phyloP scores from a whole-genome alignment of 305 asterid species.

The Fraxinus latifolia region DNA sequence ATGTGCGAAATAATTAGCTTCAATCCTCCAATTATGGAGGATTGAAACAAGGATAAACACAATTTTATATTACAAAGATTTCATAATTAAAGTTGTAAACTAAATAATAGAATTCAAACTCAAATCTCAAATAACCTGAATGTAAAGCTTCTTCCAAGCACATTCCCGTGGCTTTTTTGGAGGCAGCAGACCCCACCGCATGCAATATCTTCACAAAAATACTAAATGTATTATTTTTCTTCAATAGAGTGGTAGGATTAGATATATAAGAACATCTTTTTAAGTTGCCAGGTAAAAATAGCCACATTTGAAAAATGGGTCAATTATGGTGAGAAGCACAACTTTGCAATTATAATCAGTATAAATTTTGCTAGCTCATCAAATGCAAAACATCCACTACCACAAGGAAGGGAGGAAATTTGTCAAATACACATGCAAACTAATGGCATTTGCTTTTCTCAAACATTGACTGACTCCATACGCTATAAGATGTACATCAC shows the following conservation, averaged over 20 bases:
- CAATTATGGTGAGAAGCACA: background rate
- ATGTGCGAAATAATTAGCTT: background rate
- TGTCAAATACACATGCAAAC: background rate
- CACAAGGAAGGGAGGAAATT: background rate
- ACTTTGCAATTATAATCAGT: background rate
- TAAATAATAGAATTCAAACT: constrained; percentile 5
- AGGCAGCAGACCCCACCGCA: constrained; percentile 93
- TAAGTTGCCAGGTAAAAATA: background rate
- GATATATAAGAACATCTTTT: background rate
- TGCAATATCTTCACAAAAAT: constrained; percentile 55
- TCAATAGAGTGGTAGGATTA: background rate
- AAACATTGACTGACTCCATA: background rate
- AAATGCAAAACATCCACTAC: background rate
- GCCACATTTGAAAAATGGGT: background rate
- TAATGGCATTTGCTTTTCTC: background rate
- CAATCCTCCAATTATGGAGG: background rate
- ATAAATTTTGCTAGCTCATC: background rate
- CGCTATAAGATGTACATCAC: background rate
- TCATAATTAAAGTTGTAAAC: background rate
- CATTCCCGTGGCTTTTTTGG: constrained; percentile 72
- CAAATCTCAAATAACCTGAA: constrained; percentile 50
- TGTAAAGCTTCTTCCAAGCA: constrained; percentile 96
- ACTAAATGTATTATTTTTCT: background rate
- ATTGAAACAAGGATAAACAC: background rate
- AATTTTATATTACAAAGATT: background rate